Evolutionary conservation across 805 yeast species (phyloP), one percentile per base, ranked within the genome.

Genomic region (Candida pseudoglaebosa): DNA sequence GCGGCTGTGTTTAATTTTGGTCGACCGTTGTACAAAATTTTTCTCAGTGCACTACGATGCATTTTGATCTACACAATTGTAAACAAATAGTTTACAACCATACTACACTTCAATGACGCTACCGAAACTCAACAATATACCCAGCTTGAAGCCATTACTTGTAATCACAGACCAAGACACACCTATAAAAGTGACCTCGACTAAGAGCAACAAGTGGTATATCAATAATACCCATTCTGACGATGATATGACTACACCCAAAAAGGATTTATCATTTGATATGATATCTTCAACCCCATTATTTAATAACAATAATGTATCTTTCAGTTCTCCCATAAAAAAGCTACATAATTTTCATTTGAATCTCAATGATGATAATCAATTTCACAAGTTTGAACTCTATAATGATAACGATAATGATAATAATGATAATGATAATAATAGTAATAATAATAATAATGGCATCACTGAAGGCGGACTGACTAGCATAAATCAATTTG

Each of bases 291-390:
- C 47, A 5, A 46, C 50, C 4, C 50, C 50, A 2, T 33, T 46
- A 21, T 10, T 38, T 14, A 45, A 50, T 1, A 50, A 50, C 21
- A 39, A 44, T 19, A 51, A 47, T 33, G 33, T 48, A 10, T 45
- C 55, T 13, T 53, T 57, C 35, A 30, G 58, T 15, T 65, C 71
- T 5, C 73, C 73, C 13, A 57, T 65, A 40, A 57, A 54, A 33
- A 55, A 57, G 38, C 53, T 67, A 19, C 59, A 62, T 40, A 55
- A 60, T 24, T 47, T 67, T 18, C 65, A 67, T 41, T 36, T 63
- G 13, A 54, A 54, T 36, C 44, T 54, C n/a, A n/a, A 40, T 17
- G 41, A 46, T 17, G 41, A 41, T 5, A 43, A 39, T 16, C 46
- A 42, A 5, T 39, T 33, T 14, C 46, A 45, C 6, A 39, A 40